Conservation (phyloP, 768 basidiomycete species). For the Suillus placidus region DNA sequence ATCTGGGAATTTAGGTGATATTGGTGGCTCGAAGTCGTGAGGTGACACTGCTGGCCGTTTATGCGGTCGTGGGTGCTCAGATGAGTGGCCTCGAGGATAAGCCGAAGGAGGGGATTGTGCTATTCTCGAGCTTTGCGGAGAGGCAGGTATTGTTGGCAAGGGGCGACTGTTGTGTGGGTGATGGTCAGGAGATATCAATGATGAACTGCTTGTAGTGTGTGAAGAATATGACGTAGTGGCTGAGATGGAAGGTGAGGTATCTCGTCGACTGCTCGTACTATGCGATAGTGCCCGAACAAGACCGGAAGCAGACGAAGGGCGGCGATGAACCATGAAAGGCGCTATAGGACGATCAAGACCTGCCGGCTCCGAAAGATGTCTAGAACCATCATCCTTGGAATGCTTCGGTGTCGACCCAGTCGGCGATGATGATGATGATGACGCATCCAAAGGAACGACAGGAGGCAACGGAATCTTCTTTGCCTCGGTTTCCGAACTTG, state of each 20-base stretch:
- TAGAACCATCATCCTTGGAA: conserved; percentile 26
- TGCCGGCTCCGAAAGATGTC: conserved; percentile 23
- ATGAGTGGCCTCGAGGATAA: conserved; percentile 21
- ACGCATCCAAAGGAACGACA: conserved; percentile 12
- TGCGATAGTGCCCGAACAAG: conserved; percentile 7
- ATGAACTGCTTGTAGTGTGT: conserved; percentile 14
- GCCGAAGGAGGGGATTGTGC: conserved; percentile 22
- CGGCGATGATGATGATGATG: conserved; percentile 18
- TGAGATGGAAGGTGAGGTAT: conserved; percentile 27
- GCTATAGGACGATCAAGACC: conserved; percentile 10
- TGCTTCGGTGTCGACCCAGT: conserved; percentile 24
- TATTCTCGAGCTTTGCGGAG: conserved; percentile 25
- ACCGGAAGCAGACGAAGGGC: conserved; percentile 11
- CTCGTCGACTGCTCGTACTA: conserved; percentile 25
- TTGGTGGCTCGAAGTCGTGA: conserved; percentile 4
- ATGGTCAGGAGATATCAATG: conserved; percentile 16
- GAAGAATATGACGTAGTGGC: conserved; percentile 10
- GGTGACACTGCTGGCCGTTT: conserved; percentile 17
- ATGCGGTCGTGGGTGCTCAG: conserved; percentile 16
- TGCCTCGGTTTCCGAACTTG: conserved; percentile 22
- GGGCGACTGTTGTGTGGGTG: conserved; percentile 17
- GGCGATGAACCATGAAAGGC: conserved; percentile 20
- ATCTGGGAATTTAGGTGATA: conserved; percentile 20
- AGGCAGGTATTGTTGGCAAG: conserved; percentile 33
- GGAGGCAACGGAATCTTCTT: conserved; percentile 20